Percentiles rank a stretch among this genome's conserved stretches.
phyloP scores from a whole-genome alignment of 2,329 filamentous ascomycete species.

The Verticillium nubilum region DNA sequence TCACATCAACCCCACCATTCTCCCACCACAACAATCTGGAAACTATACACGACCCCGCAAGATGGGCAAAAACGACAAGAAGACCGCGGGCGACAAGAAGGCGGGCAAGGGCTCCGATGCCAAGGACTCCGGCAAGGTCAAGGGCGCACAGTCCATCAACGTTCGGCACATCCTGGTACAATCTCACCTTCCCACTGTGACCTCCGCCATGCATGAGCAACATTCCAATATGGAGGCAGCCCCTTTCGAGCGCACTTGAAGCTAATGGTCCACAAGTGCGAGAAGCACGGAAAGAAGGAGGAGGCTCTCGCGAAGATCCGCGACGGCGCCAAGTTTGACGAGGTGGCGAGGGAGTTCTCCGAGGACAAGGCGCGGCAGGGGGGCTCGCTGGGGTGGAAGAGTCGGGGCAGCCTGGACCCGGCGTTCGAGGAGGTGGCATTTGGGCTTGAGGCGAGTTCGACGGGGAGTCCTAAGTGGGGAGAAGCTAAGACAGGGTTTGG shows the following conservation, averaged over 20 bases:
- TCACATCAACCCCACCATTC: too few relatives aligned
- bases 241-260: not conserved
- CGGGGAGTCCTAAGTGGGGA: constrained; percentile 56
- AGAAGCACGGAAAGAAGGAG: constrained; percentile 74
- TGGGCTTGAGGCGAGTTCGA: constrained; percentile 60
- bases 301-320: constrained; percentile 65
- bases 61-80: constrained; percentile 36
- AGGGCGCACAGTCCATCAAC: constrained; percentile 64
- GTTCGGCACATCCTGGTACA: constrained; percentile 65
- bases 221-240: not conserved
- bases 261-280: constrained; percentile 42
- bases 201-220: too few relatives aligned
- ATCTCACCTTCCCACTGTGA: not conserved
- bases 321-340: constrained; percentile 66
- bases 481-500: constrained; percentile 72
- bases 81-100: constrained; percentile 29
- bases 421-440: constrained; percentile 71
- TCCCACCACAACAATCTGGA: too few relatives aligned
- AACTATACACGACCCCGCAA: too few relatives aligned
- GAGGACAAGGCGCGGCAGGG: constrained; percentile 73
- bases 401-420: constrained; percentile 58
- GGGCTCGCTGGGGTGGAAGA: constrained; percentile 69
- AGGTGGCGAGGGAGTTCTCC: constrained; percentile 65
- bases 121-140: constrained; percentile 39
- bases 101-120: constrained; percentile 25